A percentile compares a stretch with the other conserved stretches of the same genome.
Conservation (phyloP, 2,329 filamentous ascomycete genomes). For the Byssoonygena ceratinophila region DNA sequence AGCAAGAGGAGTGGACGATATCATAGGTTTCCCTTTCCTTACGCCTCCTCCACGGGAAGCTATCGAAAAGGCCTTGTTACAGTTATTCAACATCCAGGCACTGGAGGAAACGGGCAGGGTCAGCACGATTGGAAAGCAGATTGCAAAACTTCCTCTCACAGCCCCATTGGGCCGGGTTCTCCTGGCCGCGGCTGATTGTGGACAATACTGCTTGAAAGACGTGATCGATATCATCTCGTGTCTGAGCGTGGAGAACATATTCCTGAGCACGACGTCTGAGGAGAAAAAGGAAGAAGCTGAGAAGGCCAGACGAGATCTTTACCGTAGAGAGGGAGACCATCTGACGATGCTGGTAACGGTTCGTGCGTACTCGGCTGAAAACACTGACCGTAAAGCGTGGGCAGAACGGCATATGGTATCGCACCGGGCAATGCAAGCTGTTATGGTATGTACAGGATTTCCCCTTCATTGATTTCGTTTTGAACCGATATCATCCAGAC, state of each 20-base stretch:
- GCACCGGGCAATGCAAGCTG: constrained; percentile 54
- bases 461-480: not conserved
- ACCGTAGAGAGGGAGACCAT: constrained; percentile 53
- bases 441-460: constrained; percentile 40
- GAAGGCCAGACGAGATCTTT: constrained; percentile 45
- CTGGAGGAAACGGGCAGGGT: constrained; percentile 62
- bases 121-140: constrained; percentile 60
- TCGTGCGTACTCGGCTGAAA: constrained; percentile 49
- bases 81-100: constrained; percentile 68
- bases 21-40: constrained; percentile 73
- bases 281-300: constrained; percentile 51
- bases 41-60: constrained; percentile 67
- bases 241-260: constrained; percentile 55
- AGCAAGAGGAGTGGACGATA: constrained; percentile 71
- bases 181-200: constrained; percentile 61
- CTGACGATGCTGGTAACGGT: constrained; percentile 52
- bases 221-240: constrained; percentile 72
- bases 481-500: not conserved
- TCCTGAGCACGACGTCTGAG: constrained; percentile 49
- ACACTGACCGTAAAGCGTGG: constrained; percentile 50
- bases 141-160: constrained; percentile 73
- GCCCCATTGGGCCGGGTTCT: constrained; percentile 73
- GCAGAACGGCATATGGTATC: constrained; percentile 49
- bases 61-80: constrained; percentile 69
- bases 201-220: constrained; percentile 64